Evolutionary conservation across 1,284 basidiomycete species (phyloP).

Genomic region (Hypsizygus ulmarius): DNA sequence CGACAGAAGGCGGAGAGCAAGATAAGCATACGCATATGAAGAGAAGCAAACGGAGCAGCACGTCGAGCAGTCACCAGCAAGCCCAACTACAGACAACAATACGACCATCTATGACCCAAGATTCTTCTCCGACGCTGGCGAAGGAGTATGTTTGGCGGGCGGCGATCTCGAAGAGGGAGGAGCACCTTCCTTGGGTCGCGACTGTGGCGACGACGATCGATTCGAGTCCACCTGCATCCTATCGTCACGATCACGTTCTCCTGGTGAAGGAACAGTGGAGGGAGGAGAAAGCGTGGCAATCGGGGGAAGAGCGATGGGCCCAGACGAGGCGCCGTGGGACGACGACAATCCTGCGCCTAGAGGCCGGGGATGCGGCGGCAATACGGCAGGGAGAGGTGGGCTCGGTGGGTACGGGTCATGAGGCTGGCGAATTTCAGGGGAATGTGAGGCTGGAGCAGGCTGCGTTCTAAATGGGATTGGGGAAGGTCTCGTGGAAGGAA

Average conservation of each 20-base stretch:
- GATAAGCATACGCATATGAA: neutral
- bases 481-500: conserved; percentile 61
- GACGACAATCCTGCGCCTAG: conserved; percentile 48
- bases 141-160: conserved; percentile 43
- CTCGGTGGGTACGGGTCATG: conserved; percentile 48
- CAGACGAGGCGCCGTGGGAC: conserved; percentile 25
- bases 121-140: conserved; percentile 30
- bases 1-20: neutral
- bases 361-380: conserved; percentile 72
- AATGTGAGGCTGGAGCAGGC: conserved; percentile 48
- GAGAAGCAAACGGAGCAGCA: neutral
- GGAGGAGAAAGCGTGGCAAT: conserved; percentile 64
- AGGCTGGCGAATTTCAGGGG: conserved; percentile 56
- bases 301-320: conserved; percentile 51
- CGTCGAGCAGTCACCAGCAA: conserved; percentile 5
- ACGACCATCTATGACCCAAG: conserved; percentile 6
- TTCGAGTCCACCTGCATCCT: conserved; percentile 49
- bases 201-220: conserved; percentile 44
- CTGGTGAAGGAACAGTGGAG: conserved; percentile 52
- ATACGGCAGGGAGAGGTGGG: conserved; percentile 52
- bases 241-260: conserved; percentile 43
- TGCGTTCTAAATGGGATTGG: conserved; percentile 73
- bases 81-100: neutral
- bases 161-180: conserved; percentile 40
- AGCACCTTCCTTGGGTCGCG: conserved; percentile 49